These are phyloP conservation scores for Trichophyton schoenleinii DNA, from an alignment of 2,329 filamentous ascomycete species.

Conservation along the genomic window DNA sequence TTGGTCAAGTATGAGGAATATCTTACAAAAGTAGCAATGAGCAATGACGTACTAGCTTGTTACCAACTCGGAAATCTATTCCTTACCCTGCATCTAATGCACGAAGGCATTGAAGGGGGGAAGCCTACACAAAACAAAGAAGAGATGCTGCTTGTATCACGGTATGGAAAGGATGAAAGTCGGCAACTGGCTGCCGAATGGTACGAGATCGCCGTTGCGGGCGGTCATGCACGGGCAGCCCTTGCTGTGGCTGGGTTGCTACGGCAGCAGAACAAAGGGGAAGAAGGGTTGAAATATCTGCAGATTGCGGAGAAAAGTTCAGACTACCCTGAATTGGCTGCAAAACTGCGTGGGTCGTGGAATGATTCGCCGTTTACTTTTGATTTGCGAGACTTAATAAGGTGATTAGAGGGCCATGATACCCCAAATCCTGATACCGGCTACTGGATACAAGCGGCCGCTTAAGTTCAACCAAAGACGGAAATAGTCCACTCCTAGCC, in stretches of 20 bases:
- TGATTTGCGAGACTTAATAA: slow-evolving; percentile 1
- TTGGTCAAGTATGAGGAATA: slow-evolving; percentile 24
- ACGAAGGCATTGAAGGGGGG: background rate
- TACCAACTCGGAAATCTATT: slow-evolving; percentile 28
- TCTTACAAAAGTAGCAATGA: slow-evolving; percentile 24
- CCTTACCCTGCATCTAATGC: slow-evolving; percentile 16
- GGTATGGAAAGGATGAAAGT: slow-evolving; percentile 6
- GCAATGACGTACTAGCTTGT: slow-evolving; percentile 20
- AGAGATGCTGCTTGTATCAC: background rate
- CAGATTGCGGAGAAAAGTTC: slow-evolving; percentile 10
- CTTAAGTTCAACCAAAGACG: background rate
- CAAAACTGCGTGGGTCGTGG: slow-evolving; percentile 53
- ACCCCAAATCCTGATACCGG: background rate
- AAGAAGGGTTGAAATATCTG: slow-evolving; percentile 13
- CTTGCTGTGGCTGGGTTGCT: slow-evolving; percentile 21
- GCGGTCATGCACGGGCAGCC: slow-evolving; percentile 15
- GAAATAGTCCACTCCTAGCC: background rate
- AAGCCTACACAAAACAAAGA: background rate
- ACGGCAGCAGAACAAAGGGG: slow-evolving; percentile 17
- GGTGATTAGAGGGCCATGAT: background rate
- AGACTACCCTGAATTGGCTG: slow-evolving; percentile 37
- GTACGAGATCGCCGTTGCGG: slow-evolving; percentile 21
- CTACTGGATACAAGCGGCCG: background rate
- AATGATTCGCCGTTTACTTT: slow-evolving; percentile 19
- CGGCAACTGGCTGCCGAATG: slow-evolving; percentile 23